phyloP scores from a whole-genome alignment of 345 rosid genomes.

The Crucihimalaya himalaica region DNA sequence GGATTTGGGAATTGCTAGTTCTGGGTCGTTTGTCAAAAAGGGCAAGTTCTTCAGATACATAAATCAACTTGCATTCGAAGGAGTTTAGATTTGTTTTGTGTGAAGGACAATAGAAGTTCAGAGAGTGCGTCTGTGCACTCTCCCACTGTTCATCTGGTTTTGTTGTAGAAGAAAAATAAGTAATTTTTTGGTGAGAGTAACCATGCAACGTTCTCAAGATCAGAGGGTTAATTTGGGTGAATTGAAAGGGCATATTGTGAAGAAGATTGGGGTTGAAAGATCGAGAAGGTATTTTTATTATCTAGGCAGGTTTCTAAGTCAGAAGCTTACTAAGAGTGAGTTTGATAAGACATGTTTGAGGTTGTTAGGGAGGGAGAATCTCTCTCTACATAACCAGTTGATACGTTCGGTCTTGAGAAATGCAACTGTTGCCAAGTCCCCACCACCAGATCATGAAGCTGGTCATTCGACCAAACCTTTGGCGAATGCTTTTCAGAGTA shows the following conservation, averaged over 20 bases:
- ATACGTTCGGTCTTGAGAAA: conserved; percentile 77
- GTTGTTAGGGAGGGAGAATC: conserved; percentile 86
- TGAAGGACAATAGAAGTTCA: conserved; percentile 36
- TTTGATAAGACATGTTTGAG: conserved; percentile 81
- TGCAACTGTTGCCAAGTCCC: conserved; percentile 66
- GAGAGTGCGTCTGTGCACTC: conserved; percentile 40
- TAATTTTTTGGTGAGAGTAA: conserved; percentile 23
- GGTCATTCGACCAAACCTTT: conserved; percentile 51
- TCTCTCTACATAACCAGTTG: conserved; percentile 87
- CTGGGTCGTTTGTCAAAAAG: not conserved
- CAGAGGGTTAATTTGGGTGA: conserved; percentile 83
- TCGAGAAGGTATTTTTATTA: conserved; percentile 73
- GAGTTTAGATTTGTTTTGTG: conserved; percentile 39
- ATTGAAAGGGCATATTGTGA: conserved; percentile 70
- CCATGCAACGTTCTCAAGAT: conserved; percentile 65
- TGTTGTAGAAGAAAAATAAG: not conserved
- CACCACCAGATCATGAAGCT: conserved; percentile 59
- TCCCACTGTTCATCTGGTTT: conserved; percentile 22
- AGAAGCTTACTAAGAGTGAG: conserved; percentile 81
- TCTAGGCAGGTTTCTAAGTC: conserved; percentile 76
- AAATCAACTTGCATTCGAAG: conserved; percentile 28
- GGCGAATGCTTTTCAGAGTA: conserved; percentile 35
- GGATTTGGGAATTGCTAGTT: conserved; percentile 42
- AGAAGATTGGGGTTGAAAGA: conserved; percentile 84
- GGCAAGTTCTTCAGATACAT: conserved; percentile 35